Evolutionary conservation across 169 alveolate species (phyloP), one percentile per base, ranked within the genome.

Genomic region (Theileria parva): DNA sequence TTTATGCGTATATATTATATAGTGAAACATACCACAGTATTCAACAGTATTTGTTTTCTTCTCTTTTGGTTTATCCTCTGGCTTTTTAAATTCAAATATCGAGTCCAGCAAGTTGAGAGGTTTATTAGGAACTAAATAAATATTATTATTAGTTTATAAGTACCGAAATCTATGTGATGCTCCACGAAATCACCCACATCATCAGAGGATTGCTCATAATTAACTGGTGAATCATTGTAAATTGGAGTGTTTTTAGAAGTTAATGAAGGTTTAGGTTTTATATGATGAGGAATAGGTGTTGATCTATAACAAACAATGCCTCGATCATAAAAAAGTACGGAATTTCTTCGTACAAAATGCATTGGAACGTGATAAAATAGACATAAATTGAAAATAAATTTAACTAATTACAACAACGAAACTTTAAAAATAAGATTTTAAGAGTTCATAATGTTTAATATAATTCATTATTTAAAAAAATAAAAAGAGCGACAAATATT

Each of bases 301-400:
- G 86, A 79, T 12, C 80, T 65, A 73, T 84, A 84, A 60, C 55
- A 77, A 55, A 84, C 86, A 2, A 65, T 75, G 19, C 79, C 69
- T 9, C 55, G 27, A 23, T 77, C 81, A 32, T 64, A 25, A 13
- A 69, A 17, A 5, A 70, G 69, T 11, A 77, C 60, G 2, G 70
- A 84, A 57, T 84, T 73, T 63, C 81, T 73, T 9, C 86, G 74
- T 2, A 67, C 69, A 1, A 60, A 30, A 64, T 84, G 86, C 34
- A 77, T 50, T 27, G 34, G 39, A 60, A 4, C 30, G 12, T 11
- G 39, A 13, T 15, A 28, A 28, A 60, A 11, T 12, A 28, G 34
- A 44, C 53, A 44, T 44, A 44, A 44, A 60, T 11, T 60, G 39
- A 60, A 60, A 60, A 60, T 30, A 60, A 28, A 60, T 60, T 0